Evolutionary conservation across 2,329 filamentous ascomycete species (phyloP).

Genomic region (Lasiodiplodia hormozganensis): DNA sequence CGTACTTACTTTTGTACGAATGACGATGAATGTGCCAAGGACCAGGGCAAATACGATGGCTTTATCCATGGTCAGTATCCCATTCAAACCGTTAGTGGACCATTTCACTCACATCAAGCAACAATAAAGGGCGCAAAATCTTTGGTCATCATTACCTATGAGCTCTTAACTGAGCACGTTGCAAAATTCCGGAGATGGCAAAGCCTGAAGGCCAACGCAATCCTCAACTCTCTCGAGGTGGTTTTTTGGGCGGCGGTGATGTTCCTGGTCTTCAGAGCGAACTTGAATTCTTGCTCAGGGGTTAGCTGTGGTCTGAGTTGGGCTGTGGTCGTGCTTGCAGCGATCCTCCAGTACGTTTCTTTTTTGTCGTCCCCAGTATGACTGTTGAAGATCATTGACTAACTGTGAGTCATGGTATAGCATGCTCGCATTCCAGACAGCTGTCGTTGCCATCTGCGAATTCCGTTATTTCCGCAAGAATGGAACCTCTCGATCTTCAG

Average conservation of each 20-base stretch:
- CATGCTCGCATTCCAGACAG: conserved; percentile 3
- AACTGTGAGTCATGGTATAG: background rate
- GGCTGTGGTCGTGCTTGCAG: conserved; percentile 32
- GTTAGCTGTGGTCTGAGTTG: conserved; percentile 35
- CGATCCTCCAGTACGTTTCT: conserved; percentile 31
- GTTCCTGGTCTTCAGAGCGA: conserved; percentile 38
- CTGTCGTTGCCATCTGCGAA: background rate
- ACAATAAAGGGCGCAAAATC: conserved; percentile 46
- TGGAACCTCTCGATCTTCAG: background rate
- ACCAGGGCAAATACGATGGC: conserved; percentile 36
- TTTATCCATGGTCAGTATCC: conserved; percentile 35
- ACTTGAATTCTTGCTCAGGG: conserved; percentile 33
- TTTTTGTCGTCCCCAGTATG: background rate
- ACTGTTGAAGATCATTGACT: background rate
- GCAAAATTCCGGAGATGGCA: conserved; percentile 44
- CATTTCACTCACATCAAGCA: background rate
- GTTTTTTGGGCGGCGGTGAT: conserved; percentile 52
- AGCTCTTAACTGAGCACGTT: conserved; percentile 49
- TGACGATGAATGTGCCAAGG: conserved; percentile 36
- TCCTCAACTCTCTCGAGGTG: conserved; percentile 51
- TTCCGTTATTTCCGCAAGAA: conserved; percentile 4
- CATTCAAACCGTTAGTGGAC: background rate
- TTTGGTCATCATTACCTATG: conserved; percentile 50
- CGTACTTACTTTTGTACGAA: conserved; percentile 14
- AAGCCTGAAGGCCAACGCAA: conserved; percentile 50